Conservation (phyloP, 2,329 filamentous ascomycete genomes). For the Alternaria consortialis region DNA sequence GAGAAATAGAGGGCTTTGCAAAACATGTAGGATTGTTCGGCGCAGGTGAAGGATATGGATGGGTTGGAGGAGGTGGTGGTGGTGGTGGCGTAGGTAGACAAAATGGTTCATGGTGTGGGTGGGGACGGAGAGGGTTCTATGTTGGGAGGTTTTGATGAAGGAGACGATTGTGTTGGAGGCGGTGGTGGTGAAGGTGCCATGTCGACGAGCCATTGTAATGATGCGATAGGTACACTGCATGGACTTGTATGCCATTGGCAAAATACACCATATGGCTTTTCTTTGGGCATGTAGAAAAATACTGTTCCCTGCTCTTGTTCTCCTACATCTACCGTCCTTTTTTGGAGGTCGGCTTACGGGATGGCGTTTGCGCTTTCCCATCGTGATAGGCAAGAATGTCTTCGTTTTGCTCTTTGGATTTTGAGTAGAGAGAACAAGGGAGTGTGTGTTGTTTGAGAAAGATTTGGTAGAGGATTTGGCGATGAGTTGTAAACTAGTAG, state of each 20-base stretch:
- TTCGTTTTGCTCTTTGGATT: no score
- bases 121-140: not conserved
- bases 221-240: conserved; percentile 52
- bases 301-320: conserved; percentile 2
- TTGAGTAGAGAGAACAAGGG: no score
- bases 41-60: conserved; percentile 19
- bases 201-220: conserved; percentile 15
- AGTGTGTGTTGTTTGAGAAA: not conserved
- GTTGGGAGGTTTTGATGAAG: not conserved
- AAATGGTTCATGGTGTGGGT: not conserved
- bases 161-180: not conserved
- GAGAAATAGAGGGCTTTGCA: conserved; percentile 28
- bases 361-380: not conserved
- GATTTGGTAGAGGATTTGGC: not conserved
- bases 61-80: not conserved
- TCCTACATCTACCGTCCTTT: not conserved
- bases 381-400: not conserved
- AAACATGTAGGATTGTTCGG: conserved; percentile 32
- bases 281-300: conserved; percentile 41
- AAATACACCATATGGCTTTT: conserved; percentile 58
- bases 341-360: not conserved
- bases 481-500: not conserved
- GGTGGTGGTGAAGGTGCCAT: not conserved
- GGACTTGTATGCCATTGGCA: conserved; percentile 63
- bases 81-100: not conserved